These are phyloP conservation scores for Bothriochloa decipiens DNA, from an alignment of 176 grass and related monocot genomes.

Conservation along the genomic window DNA sequence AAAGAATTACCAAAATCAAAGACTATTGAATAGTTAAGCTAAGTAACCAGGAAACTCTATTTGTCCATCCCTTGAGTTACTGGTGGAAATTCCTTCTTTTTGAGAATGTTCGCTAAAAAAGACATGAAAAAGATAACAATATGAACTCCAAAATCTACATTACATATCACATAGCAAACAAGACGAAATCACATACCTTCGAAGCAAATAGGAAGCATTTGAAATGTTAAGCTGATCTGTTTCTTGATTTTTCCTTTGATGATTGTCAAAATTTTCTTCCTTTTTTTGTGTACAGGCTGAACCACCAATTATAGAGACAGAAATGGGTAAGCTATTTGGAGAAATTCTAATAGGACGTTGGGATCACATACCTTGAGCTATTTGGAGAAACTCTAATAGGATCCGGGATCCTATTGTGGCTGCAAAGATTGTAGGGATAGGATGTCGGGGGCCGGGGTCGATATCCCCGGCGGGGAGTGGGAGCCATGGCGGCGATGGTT, in stretches of 20 bases:
- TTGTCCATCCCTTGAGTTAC: constrained; percentile 16
- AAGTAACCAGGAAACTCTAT: background rate
- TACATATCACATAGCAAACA: background rate
- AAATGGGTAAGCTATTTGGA: background rate
- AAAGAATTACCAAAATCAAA: background rate
- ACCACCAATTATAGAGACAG: background rate
- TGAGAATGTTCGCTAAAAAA: constrained; percentile 14
- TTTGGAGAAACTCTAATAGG: no score
- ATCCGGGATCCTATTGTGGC: no score
- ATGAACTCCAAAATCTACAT: background rate
- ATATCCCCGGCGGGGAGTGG: no score
- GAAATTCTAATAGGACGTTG: no score
- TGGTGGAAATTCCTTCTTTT: background rate
- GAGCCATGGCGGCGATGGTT: no score
- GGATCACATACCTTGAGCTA: no score
- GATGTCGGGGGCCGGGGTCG: no score
- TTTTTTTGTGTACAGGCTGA: constrained; percentile 4
- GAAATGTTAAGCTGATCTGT: background rate
- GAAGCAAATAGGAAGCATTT: background rate
- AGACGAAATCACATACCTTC: background rate
- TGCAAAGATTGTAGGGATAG: no score
- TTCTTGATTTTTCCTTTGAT: background rate
- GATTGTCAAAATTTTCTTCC: background rate
- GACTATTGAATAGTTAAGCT: background rate
- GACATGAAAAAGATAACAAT: background rate